Conservation (phyloP, 2,329 filamentous ascomycete genomes). For the Hymenoscyphus linearis region DNA sequence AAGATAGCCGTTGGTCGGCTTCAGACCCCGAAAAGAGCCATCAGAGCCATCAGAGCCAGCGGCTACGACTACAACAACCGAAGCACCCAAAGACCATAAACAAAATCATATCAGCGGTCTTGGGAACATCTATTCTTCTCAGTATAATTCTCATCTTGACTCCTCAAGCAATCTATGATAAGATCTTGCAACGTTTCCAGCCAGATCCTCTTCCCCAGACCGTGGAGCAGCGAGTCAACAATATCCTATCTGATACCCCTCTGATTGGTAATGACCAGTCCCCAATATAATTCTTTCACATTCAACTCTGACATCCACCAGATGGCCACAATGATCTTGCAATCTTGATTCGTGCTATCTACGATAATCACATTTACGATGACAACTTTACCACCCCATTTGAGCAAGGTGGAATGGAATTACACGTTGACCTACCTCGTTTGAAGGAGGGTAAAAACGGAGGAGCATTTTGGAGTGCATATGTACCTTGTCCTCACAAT, state of each 20-base stretch:
- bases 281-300: not conserved
- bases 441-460: constrained; percentile 67
- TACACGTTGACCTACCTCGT: constrained; percentile 76
- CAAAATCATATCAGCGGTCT: not conserved
- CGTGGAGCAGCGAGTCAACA: constrained; percentile 35
- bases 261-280: constrained; percentile 38
- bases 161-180: constrained; percentile 3
- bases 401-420: constrained; percentile 58
- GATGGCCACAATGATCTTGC: constrained; percentile 90
- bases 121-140: constrained; percentile 15
- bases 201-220: constrained; percentile 21
- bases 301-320: constrained; percentile 32
- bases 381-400: constrained; percentile 71
- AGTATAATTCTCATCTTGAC: constrained; percentile 15
- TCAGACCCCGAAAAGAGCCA: not conserved
- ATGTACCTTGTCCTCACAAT: constrained; percentile 67
- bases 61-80: not conserved
- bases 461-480: constrained; percentile 93
- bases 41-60: not conserved
- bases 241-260: constrained; percentile 41
- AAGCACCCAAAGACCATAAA: not conserved
- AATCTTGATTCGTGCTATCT: constrained; percentile 60
- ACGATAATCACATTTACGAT: constrained; percentile 73
- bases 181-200: constrained; percentile 6
- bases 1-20: not conserved